Percentiles rank a stretch among this genome's conserved stretches.
Evolutionary conservation across 2,329 filamentous ascomycete genomes (phyloP).

Genomic region (Incumbomyces delicatus): DNA sequence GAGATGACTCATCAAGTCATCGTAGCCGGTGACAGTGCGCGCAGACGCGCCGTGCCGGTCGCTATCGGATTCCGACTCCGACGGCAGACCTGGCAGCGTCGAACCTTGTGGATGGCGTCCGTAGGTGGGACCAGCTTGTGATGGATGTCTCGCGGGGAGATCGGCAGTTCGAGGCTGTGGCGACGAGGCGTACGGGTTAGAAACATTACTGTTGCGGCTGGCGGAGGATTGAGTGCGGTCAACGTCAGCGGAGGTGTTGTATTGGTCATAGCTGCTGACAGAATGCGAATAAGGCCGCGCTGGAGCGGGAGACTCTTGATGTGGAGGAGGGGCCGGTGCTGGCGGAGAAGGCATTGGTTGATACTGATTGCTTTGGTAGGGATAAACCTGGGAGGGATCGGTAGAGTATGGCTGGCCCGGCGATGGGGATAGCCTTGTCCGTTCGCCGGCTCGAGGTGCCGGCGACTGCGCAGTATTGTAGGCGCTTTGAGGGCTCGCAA

Average conservation of each 20-base stretch:
- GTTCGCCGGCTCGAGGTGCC: slow-evolving; percentile 23
- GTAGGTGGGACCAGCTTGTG: slow-evolving; percentile 40
- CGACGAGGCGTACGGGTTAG: slow-evolving; percentile 24
- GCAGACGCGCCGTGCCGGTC: slow-evolving; percentile 18
- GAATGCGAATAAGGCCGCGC: slow-evolving; percentile 24
- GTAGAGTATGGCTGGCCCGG: background rate
- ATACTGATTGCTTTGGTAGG: slow-evolving; percentile 8
- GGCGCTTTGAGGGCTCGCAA: slow-evolving; percentile 23
- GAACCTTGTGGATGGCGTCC: slow-evolving; percentile 47
- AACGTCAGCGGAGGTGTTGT: slow-evolving; percentile 14
- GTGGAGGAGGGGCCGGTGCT: slow-evolving; percentile 32
- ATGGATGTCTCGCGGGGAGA: slow-evolving; percentile 43
- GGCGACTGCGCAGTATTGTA: slow-evolving; percentile 18
- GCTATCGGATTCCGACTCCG: slow-evolving; percentile 32
- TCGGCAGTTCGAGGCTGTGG: slow-evolving; percentile 33
- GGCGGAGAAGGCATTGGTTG: slow-evolving; percentile 17
- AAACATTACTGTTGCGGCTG: slow-evolving; percentile 20
- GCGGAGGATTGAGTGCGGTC: slow-evolving; percentile 18
- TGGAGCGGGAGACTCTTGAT: slow-evolving; percentile 30
- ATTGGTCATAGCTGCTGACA: slow-evolving; percentile 15
- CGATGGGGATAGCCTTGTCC: slow-evolving; percentile 2
- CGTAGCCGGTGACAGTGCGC: slow-evolving; percentile 30
- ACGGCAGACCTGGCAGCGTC: slow-evolving; percentile 49
- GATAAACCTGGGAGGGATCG: background rate
- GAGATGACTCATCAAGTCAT: slow-evolving; percentile 49